Conservation (phyloP, 495 filamentous ascomycete genomes). For the Aspergillus baeticus region DNA sequence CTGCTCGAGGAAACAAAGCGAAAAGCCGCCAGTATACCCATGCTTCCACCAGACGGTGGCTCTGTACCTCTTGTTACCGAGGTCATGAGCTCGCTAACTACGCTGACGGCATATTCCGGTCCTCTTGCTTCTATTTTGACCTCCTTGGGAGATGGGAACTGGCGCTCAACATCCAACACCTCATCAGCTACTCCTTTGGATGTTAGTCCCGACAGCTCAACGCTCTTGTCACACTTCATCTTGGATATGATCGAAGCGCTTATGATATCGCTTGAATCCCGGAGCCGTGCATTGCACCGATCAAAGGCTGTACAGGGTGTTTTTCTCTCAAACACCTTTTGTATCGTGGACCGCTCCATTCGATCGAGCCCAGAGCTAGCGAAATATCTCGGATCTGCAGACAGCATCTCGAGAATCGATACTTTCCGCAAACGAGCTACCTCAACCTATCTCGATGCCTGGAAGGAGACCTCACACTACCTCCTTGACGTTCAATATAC, state of each 20-base stretch:
- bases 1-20: slow-evolving; percentile 84
- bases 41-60: slow-evolving; percentile 77
- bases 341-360: slow-evolving; percentile 82
- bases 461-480: slow-evolving; percentile 80
- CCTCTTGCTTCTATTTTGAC: slow-evolving; percentile 87
- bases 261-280: slow-evolving; percentile 73
- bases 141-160: slow-evolving; percentile 89
- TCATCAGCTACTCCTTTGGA: slow-evolving; percentile 75
- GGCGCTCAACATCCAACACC: slow-evolving; percentile 58
- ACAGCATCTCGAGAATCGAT: slow-evolving; percentile 65
- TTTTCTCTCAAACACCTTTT: slow-evolving; percentile 87
- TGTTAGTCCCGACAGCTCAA: slow-evolving; percentile 82
- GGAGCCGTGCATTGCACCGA: slow-evolving; percentile 70
- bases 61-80: slow-evolving; percentile 76
- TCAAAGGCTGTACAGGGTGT: slow-evolving; percentile 79
- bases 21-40: slow-evolving; percentile 56
- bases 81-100: slow-evolving; percentile 82
- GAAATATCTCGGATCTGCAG: slow-evolving; percentile 63
- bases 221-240: slow-evolving; percentile 86
- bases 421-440: slow-evolving; percentile 83
- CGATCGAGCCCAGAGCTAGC: slow-evolving; percentile 71
- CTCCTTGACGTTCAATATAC: slow-evolving; percentile 93
- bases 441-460: slow-evolving; percentile 79
- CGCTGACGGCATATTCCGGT: slow-evolving; percentile 82
- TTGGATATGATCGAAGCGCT: slow-evolving; percentile 81